These are phyloP conservation scores for Malus sylvestris DNA, from an alignment of 306 rosid species.

Conservation along the genomic window DNA sequence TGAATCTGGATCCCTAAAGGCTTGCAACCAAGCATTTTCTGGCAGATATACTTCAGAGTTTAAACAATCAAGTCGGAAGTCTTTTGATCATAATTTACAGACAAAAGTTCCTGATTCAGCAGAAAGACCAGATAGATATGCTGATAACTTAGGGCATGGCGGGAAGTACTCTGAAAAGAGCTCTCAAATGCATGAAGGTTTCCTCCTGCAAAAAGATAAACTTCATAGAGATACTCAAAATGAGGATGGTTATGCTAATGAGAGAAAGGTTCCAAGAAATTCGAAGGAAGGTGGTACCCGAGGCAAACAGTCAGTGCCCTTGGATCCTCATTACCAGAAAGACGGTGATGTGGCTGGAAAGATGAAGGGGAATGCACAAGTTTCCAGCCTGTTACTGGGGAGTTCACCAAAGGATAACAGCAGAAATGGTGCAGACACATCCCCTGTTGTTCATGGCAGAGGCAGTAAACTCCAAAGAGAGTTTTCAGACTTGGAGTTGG, in stretches of 20 bases:
- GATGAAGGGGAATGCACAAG: conserved; percentile 45
- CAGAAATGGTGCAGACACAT: conserved; percentile 35
- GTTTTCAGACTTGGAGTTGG: conserved; percentile 87
- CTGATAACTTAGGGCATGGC: conserved; percentile 41
- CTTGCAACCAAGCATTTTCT: conserved; percentile 39
- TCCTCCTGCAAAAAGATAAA: conserved; percentile 40
- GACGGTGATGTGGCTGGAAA: conserved; percentile 54
- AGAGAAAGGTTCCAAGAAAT: conserved; percentile 52
- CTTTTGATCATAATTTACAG: conserved; percentile 41
- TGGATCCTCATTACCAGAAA: conserved; percentile 49
- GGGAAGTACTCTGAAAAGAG: conserved; percentile 53
- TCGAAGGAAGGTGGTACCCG: conserved; percentile 51
- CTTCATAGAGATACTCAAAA: conserved; percentile 41
- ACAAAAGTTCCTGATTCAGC: conserved; percentile 42
- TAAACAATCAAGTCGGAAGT: conserved; percentile 49
- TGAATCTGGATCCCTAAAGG: conserved; percentile 50
- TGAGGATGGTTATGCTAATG: conserved; percentile 40
- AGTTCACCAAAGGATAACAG: conserved; percentile 45
- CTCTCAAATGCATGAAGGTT: conserved; percentile 38
- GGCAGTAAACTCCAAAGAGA: conserved; percentile 74
- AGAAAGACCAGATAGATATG: conserved; percentile 47
- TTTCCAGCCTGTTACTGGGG: conserved; percentile 34
- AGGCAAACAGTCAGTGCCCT: conserved; percentile 37
- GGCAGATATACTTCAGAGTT: conserved; percentile 55
- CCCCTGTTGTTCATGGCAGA: conserved; percentile 58